Evolutionary conservation across 495 filamentous ascomycete species (phyloP).

Genomic region (Bombardia bombarda): DNA sequence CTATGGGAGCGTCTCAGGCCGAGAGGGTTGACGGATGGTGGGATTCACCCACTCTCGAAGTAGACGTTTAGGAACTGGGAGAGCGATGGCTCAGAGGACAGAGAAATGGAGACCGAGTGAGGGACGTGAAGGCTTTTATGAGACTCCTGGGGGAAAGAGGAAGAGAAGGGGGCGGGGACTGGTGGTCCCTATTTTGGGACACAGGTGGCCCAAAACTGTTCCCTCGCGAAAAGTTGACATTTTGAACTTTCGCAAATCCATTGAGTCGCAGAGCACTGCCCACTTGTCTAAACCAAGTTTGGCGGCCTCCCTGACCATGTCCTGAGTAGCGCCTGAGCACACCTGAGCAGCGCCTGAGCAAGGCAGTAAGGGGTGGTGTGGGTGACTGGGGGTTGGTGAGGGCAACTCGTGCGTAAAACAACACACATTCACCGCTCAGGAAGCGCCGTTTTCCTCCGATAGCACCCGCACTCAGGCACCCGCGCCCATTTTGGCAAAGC

Average conservation of each 20-base stretch:
- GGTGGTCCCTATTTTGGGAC: not conserved
- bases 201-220: not conserved
- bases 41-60: not conserved
- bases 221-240: conserved; percentile 1
- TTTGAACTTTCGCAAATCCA: not conserved
- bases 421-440: no score
- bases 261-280: not conserved
- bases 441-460: no score
- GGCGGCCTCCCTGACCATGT: not conserved
- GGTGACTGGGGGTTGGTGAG: not conserved
- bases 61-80: not conserved
- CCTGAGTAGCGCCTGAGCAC: not conserved
- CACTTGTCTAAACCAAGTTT: not conserved
- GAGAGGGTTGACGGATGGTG: not conserved
- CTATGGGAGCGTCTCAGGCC: not conserved
- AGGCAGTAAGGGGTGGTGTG: no score
- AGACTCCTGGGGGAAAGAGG: not conserved
- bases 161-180: no score
- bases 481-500: no score
- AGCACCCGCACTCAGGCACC: no score
- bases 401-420: not conserved
- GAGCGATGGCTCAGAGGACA: not conserved
- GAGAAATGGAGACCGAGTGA: not conserved
- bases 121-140: not conserved
- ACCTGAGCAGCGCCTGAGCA: no score